Base-by-base conservation (phyloP, 352 stramenopile genomes). In the Pelagophyceae sp. region DNA sequence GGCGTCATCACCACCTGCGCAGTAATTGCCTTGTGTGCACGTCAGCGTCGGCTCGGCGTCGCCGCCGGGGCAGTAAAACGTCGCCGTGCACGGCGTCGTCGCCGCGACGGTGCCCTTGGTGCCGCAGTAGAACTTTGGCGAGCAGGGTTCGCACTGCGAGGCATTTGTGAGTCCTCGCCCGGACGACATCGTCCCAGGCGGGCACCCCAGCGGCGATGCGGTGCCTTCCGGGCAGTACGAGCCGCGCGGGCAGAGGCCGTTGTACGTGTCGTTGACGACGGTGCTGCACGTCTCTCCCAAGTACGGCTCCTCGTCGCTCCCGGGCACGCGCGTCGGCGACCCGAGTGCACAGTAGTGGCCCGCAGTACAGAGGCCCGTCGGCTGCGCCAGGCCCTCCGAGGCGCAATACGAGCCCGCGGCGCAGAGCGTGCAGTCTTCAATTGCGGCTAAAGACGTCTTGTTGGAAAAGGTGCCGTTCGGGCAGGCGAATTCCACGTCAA, bases 341-440 rank as follows among this genome's bases (percentile, higher is more conserved):
- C 40, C 58, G 23, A 19, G 51, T 23, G 80, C 90, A 71, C 93
- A 97, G 79, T 95, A 97, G 77, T 96, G 95, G 0, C 93, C 93
- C 25, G 89, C 85, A 35, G 92, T 87, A 67, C 93, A 97, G 1
- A 84, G 87, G n/a, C 87, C 87, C 15, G 87, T 83, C 6, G 89
- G 89, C 29, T 85, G 76, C 0, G 89, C 31, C 45, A 71, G 84
- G 72, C 83, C 38, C 29, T 11, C 70, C 27, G 6, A 6, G 61
- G 2, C 61, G 61, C 61, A 71, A 11, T 71, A 40, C 3, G 27
- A 38, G 29, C 61, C 61, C 29, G 61, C 5, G 29, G 29, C 17
- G 61, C 61, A 87, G 5, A 38, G 31, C 2, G 67, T 79, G 78
- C 83, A 87, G 31, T 85, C 74, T 1, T 11, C 31, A 20, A 29